Evolutionary conservation across 768 basidiomycete genomes (phyloP).

Genomic region (Xerocomellus chrysenteron): DNA sequence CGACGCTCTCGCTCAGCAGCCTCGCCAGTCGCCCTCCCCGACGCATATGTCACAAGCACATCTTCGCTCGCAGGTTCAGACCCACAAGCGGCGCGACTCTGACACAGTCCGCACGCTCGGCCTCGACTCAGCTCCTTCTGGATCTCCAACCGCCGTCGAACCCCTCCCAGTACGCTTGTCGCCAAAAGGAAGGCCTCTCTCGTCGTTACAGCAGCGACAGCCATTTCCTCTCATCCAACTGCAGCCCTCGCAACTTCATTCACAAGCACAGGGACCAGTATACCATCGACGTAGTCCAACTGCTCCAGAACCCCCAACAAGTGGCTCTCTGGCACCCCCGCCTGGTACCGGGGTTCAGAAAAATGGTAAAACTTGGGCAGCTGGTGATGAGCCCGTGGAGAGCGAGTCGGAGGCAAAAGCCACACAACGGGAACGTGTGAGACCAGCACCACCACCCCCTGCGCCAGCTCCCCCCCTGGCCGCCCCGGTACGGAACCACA

Average conservation of each 20-base stretch:
- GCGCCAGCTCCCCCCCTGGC: slow-evolving; percentile 19
- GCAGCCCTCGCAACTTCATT: slow-evolving; percentile 21
- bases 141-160: slow-evolving; percentile 58
- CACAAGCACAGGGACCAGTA: slow-evolving; percentile 27
- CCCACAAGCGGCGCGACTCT: slow-evolving; percentile 70
- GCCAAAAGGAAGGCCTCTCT: slow-evolving; percentile 26
- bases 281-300: slow-evolving; percentile 71
- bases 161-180: slow-evolving; percentile 30
- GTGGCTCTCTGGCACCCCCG: slow-evolving; percentile 24
- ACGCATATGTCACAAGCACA: slow-evolving; percentile 37
- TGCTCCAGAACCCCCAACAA: slow-evolving; percentile 56
- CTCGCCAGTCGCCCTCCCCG: slow-evolving; percentile 57
- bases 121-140: slow-evolving; percentile 37
- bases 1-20: slow-evolving; percentile 24
- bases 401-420: slow-evolving; percentile 34
- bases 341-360: slow-evolving; percentile 20
- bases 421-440: slow-evolving; percentile 24
- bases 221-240: slow-evolving; percentile 27
- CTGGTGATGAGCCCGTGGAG: slow-evolving; percentile 43
- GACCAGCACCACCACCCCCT: slow-evolving; percentile 39
- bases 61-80: slow-evolving; percentile 33
- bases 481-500: slow-evolving; percentile 39
- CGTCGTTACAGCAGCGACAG: slow-evolving; percentile 27
- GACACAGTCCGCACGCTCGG: slow-evolving; percentile 64
- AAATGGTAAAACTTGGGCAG: slow-evolving; percentile 45